Evolutionary conservation across 1,284 basidiomycete genomes (phyloP), one percentile per base, ranked within the genome.

Genomic region (Naganishia albida): DNA sequence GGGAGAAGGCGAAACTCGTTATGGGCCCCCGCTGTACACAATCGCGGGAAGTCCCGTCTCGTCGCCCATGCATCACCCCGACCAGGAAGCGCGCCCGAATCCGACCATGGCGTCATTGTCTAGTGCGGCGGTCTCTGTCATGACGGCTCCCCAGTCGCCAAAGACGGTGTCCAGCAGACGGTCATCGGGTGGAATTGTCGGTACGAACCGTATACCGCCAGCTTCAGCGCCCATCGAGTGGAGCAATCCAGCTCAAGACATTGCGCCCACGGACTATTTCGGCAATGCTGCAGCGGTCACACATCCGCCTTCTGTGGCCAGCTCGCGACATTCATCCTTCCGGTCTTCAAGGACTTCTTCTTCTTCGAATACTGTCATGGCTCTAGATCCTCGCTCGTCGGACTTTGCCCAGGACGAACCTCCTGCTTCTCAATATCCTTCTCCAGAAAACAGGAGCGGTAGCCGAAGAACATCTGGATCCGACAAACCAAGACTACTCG

Each of bases 141-240:
- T 30, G 26, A 13, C 18, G 20, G 25, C 18, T 16, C 60, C 23
- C 13, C 50, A 6, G n/a, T 34, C 54, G 3, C 48, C 51, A 15
- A 59, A 51, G 18, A 30, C 49, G 20, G 55, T 30, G 18, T 56
- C 26, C 15, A n/a, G 23, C 16, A 43, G 63, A 10, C 40, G 63
- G 12, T 56, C 53, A 28, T 57, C 48, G 18, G 54, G 63, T 40
- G 54, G 53, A 1, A 55, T 56, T 12, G 42, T 55, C 2, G 2
- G 23, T 4, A 39, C 46, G 2, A 53, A 40, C n/a, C 55, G 42
- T 38, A 76, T 77, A 13, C 75, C 75, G 3, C 67, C 75, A 6
- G 77, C 75, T 2, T 73, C 75, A 1, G 77, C 76, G 15, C 77
- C 78, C 0, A 46, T 78, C 44, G 74, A 74, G 46, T 72, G 71